A percentile compares a stretch with the other conserved stretches of the same genome.
phyloP scores from a whole-genome alignment of 768 basidiomycete species.

The Grammothele lineata region DNA sequence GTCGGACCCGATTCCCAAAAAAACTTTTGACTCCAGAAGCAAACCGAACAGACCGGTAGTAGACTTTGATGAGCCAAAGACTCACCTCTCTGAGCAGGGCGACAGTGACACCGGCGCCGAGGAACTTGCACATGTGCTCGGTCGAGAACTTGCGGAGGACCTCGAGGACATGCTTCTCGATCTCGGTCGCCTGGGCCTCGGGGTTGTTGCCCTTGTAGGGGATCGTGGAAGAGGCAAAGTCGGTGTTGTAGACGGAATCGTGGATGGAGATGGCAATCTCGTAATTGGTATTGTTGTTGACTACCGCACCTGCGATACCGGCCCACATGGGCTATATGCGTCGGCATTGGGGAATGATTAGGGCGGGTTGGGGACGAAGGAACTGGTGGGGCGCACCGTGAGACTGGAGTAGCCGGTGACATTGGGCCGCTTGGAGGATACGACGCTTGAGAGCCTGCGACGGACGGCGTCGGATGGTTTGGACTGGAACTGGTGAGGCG shows the following conservation, averaged over 20 bases:
- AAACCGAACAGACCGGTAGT: no score
- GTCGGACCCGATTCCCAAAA: no score
- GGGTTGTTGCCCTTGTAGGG: constrained; percentile 48
- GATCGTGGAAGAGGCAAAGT: constrained; percentile 59
- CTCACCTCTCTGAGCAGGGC: constrained; percentile 63
- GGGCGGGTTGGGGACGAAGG: constrained; percentile 8
- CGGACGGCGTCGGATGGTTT: constrained; percentile 58
- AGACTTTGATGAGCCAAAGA: constrained; percentile 2
- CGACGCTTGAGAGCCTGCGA: constrained; percentile 63
- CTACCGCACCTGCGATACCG: constrained; percentile 61
- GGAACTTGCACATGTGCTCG: constrained; percentile 82
- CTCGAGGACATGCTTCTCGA: constrained; percentile 62
- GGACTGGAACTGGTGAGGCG: constrained; percentile 52
- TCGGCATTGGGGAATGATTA: neutral
- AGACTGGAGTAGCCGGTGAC: constrained; percentile 56
- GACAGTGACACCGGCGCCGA: constrained; percentile 77
- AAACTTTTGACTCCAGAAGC: no score
- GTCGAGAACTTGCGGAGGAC: constrained; percentile 66
- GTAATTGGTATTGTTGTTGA: constrained; percentile 55
- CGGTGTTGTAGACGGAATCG: constrained; percentile 82
- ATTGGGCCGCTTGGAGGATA: constrained; percentile 48
- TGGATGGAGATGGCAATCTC: constrained; percentile 79
- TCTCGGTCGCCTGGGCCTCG: constrained; percentile 51
- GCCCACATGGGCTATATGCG: constrained; percentile 79
- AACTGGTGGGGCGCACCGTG: constrained; percentile 40